Conservation (phyloP, 1,284 basidiomycete species). For the Schizopora paradoxa region DNA sequence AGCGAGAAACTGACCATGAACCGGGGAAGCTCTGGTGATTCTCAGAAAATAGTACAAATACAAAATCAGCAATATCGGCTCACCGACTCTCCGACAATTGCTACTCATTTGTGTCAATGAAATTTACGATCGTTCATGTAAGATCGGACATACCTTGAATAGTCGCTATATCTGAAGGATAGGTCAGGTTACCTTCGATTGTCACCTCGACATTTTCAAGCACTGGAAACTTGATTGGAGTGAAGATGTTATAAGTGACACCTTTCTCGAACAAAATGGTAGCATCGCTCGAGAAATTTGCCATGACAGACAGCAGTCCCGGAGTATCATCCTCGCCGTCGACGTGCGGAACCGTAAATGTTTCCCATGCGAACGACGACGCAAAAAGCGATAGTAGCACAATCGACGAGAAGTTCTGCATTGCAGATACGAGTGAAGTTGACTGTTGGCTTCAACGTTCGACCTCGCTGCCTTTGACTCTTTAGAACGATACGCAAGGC, state of each 20-base stretch:
- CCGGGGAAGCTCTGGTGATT: slow-evolving; percentile 38
- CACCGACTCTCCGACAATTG: slow-evolving; percentile 40
- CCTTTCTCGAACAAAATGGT: slow-evolving; percentile 54
- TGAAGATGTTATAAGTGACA: slow-evolving; percentile 53
- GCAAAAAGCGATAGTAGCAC: slow-evolving; percentile 17
- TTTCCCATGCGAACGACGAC: slow-evolving; percentile 37
- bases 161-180: slow-evolving; percentile 46
- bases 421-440: too few relatives aligned
- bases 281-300: slow-evolving; percentile 39
- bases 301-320: slow-evolving; percentile 37
- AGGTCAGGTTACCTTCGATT: slow-evolving; percentile 55
- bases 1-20: slow-evolving; percentile 35
- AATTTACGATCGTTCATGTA: background rate
- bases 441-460: too few relatives aligned
- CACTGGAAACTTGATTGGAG: slow-evolving; percentile 48
- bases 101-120: slow-evolving; percentile 22
- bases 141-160: slow-evolving; percentile 41
- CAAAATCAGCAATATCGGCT: slow-evolving; percentile 18
- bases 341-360: slow-evolving; percentile 46
- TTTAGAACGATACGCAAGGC: too few relatives aligned
- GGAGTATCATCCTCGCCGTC: slow-evolving; percentile 48
- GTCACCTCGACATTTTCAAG: slow-evolving; percentile 52
- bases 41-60: slow-evolving; percentile 1
- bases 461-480: too few relatives aligned
- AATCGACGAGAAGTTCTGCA: too few relatives aligned